Evolutionary conservation across 2,329 filamentous ascomycete species (phyloP).

Genomic region (Ceratocystis lukuohia): DNA sequence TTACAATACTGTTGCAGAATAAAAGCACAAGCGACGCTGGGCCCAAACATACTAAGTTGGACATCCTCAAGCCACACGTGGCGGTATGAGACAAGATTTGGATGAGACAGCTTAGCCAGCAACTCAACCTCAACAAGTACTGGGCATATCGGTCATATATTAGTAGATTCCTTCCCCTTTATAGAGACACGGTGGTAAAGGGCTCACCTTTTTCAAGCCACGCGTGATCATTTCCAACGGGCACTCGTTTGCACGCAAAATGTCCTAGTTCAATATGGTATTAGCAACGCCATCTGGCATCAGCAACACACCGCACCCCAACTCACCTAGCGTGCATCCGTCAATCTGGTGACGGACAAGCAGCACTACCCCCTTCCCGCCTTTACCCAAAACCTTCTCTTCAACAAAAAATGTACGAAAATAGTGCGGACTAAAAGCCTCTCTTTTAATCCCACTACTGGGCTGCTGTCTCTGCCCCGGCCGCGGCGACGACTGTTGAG

Average conservation of each 20-base stretch:
- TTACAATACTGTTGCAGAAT: constrained; percentile 98
- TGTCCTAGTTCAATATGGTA: constrained; percentile 36
- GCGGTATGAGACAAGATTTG: constrained; percentile 89
- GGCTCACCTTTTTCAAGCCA: constrained; percentile 69
- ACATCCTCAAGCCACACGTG: constrained; percentile 95
- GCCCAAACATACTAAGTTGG: constrained; percentile 71
- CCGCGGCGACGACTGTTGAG: not conserved
- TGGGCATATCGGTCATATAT: constrained; percentile 8
- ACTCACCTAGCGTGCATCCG: constrained; percentile 56
- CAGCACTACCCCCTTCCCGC: constrained; percentile 87
- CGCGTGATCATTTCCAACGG: constrained; percentile 83
- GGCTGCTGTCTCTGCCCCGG: not conserved
- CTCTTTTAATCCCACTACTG: constrained; percentile 61
- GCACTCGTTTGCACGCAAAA: constrained; percentile 94
- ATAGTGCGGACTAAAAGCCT: constrained; percentile 84
- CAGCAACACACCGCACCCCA: not conserved
- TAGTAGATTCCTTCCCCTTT: not conserved
- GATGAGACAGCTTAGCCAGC: constrained; percentile 79
- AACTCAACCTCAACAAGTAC: constrained; percentile 85
- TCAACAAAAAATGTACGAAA: constrained; percentile 89
- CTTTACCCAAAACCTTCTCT: constrained; percentile 70
- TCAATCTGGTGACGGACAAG: constrained; percentile 90
- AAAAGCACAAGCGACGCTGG: constrained; percentile 85
- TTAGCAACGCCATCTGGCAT: not conserved
- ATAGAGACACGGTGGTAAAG: not conserved